A percentile compares a stretch with the other conserved stretches of the same genome.
phyloP scores from a whole-genome alignment of 768 basidiomycete species.

The Tylopilus subfusipes region DNA sequence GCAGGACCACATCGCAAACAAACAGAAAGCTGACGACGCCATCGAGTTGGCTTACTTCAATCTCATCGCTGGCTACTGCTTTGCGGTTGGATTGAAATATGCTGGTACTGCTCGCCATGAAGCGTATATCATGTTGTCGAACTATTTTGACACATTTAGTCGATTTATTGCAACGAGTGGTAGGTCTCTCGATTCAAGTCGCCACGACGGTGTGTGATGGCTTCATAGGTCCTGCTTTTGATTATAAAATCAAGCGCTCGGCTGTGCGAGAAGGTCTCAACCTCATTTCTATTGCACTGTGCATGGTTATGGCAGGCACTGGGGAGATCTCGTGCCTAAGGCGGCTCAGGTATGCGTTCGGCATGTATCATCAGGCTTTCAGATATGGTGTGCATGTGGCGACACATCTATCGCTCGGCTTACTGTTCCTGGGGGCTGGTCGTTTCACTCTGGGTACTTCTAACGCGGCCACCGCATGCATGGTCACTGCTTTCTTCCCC shows the following conservation, averaged over 20 bases:
- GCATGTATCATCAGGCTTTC: slow-evolving; percentile 71
- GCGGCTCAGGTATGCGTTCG: slow-evolving; percentile 84
- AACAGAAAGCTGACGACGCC: slow-evolving; percentile 54
- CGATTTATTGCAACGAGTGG: slow-evolving; percentile 65
- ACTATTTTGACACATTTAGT: slow-evolving; percentile 77
- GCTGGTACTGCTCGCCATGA: slow-evolving; percentile 92
- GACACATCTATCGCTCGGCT: slow-evolving; percentile 84
- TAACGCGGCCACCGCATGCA: slow-evolving; percentile 84
- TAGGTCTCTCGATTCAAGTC: slow-evolving; percentile 33
- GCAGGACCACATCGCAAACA: slow-evolving; percentile 47
- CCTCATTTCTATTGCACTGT: slow-evolving; percentile 78
- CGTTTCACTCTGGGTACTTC: slow-evolving; percentile 90
- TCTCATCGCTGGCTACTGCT: slow-evolving; percentile 87
- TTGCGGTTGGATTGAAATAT: slow-evolving; percentile 87
- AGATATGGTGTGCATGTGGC: slow-evolving; percentile 89
- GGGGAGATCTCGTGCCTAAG: slow-evolving; percentile 90
- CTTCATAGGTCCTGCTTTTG: slow-evolving; percentile 66
- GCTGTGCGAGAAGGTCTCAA: slow-evolving; percentile 86
- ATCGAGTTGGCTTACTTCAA: slow-evolving; percentile 90
- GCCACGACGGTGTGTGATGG: slow-evolving; percentile 2
- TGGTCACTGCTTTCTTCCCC: slow-evolving; percentile 91
- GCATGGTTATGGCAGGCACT: slow-evolving; percentile 96
- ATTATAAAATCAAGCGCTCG: slow-evolving; percentile 83
- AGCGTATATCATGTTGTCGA: slow-evolving; percentile 79
- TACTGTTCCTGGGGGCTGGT: slow-evolving; percentile 92